Conservation (phyloP, 2,329 filamentous ascomycete species). For the Xylaria multiplex region DNA sequence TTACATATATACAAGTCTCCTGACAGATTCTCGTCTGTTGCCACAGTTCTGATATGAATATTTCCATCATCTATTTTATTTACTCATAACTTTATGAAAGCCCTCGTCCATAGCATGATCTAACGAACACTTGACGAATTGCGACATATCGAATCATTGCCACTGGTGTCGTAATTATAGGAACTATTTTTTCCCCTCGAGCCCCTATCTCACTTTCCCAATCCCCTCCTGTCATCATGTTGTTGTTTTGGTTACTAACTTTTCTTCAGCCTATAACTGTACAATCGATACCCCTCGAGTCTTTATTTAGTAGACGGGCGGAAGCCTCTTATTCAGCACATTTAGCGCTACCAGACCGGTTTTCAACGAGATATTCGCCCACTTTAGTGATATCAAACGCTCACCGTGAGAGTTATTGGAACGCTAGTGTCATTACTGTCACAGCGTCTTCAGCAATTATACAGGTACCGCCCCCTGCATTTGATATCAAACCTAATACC, state of each 20-base stretch:
- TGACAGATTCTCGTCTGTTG: not conserved
- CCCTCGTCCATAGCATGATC: not conserved
- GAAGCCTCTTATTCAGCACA: not conserved
- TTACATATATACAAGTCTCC: constrained; percentile 33
- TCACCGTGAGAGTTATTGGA: constrained; percentile 42
- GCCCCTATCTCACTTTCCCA: constrained; percentile 15
- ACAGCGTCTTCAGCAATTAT: constrained; percentile 47
- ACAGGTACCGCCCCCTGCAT: constrained; percentile 50
- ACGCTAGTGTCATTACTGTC: constrained; percentile 49
- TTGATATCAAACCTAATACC: constrained; percentile 46
- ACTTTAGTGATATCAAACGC: constrained; percentile 27
- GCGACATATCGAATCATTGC: constrained; percentile 4
- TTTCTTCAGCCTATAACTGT: constrained; percentile 43
- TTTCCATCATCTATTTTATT: constrained; percentile 1
- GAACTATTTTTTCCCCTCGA: constrained; percentile 18
- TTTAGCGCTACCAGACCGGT: constrained; percentile 1
- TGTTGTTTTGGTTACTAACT: constrained; percentile 44
- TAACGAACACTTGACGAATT: constrained; percentile 6
- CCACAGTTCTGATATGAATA: not conserved
- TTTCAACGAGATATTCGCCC: constrained; percentile 35
- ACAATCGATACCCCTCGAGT: constrained; percentile 36
- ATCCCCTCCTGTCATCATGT: constrained; percentile 39
- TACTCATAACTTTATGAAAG: constrained; percentile 4
- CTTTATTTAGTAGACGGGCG: constrained; percentile 21
- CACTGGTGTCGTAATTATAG: constrained; percentile 26